Evolutionary conservation across 1,284 basidiomycete genomes (phyloP), one percentile per base, ranked within the genome.

Genomic region (Neolentinus lepideus): DNA sequence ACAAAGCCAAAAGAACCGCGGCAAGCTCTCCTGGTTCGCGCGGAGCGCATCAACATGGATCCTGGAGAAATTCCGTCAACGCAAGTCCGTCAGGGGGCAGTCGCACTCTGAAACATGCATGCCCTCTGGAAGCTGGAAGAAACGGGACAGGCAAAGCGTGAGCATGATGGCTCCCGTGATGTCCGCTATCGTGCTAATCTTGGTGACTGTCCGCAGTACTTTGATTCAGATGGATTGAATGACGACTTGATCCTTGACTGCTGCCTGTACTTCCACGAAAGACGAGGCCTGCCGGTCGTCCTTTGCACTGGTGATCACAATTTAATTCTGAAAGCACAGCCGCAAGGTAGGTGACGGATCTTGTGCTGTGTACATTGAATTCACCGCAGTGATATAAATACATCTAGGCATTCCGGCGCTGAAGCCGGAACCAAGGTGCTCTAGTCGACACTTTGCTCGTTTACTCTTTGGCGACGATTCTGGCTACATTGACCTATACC

Each of bases 241-340:
- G 88, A 91, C 63, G 74, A 75, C 51, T 68, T 83, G 27, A 89
- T 91, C 61, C 68, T 86, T 46, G 88, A 90, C 64, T 91, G 88
- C 61, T 86, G 83, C 62, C 68, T 75, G 59, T 86, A 81, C 65
- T 88, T 84, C 63, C 55, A 55, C 33, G 55, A 57, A 19, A 63
- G 59, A 36, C 66, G 64, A 4, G n/a, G 33, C 11, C 12, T 52
- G 19, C 52, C 57, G 33, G 70, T 72, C 26, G 60, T 78, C 54
- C 63, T 90, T 45, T 80, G 83, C 63, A 88, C 82, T 55, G 77
- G 73, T 51, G 88, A 90, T 65, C 83, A 79, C 50, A 84, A 85
- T 61, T 67, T 91, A 29, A 79, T 76, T 56, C 71, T 81, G 54
- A 73, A 80, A 58, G 74, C 76, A 22, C 74, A 80, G 62, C 75